These are phyloP conservation scores for Vitis riparia DNA, from an alignment of 164 flowering plant genomes.

Conservation along the genomic window DNA sequence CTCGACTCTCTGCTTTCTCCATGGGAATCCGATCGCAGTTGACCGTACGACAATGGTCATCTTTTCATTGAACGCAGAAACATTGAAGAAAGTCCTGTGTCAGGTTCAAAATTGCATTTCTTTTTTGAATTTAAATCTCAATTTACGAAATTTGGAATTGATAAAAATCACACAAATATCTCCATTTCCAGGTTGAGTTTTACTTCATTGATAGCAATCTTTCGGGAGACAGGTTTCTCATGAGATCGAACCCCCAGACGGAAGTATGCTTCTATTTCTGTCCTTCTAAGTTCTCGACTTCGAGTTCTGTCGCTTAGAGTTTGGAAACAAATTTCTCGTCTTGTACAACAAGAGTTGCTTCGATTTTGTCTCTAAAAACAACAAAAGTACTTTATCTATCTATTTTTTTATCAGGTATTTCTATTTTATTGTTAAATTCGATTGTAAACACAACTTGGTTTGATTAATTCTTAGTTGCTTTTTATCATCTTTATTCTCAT, in stretches of 20 bases:
- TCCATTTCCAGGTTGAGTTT: constrained; percentile 13
- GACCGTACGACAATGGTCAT: constrained; percentile 9
- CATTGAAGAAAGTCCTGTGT: constrained; percentile 10
- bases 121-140: background rate
- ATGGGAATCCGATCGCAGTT: too few species aligned
- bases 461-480: background rate
- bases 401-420: too few species aligned
- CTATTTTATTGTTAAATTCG: background rate
- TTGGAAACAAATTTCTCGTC: background rate
- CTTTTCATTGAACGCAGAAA: constrained; percentile 9
- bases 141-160: background rate
- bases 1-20: too few species aligned
- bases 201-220: constrained; percentile 22
- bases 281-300: background rate
- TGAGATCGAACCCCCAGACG: constrained; percentile 5
- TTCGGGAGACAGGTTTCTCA: constrained; percentile 14
- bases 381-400: too few species aligned
- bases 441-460: background rate
- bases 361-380: too few species aligned
- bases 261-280: constrained; percentile 10
- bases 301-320: background rate
- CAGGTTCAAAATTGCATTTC: constrained; percentile 5
- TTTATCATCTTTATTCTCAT: background rate
- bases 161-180: background rate
- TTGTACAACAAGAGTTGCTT: too few species aligned